Conservation (phyloP, 768 basidiomycete genomes). For the Neoboletus magnificus region DNA sequence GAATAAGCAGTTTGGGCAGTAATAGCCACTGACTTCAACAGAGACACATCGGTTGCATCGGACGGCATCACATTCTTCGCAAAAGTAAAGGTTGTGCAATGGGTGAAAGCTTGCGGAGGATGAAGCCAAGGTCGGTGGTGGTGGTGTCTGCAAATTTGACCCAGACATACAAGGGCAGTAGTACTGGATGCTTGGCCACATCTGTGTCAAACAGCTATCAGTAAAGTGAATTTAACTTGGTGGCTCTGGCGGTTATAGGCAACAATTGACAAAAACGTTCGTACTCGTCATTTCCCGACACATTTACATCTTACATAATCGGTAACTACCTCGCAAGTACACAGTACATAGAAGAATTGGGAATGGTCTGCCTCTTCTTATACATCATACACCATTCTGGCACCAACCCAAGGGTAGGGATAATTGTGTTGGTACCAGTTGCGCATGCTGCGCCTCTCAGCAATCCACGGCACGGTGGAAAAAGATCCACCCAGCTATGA, state of each 20-base stretch:
- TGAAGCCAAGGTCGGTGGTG: conserved; percentile 72
- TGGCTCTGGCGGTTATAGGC: no score
- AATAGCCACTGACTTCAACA: conserved; percentile 94
- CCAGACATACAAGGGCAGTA: conserved; percentile 71
- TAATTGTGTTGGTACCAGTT: conserved; percentile 96
- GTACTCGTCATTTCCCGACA: background rate
- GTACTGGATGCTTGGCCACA: conserved; percentile 52
- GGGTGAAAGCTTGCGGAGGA: conserved; percentile 81
- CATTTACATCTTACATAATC: conserved; percentile 17
- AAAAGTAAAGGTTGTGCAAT: conserved; percentile 87
- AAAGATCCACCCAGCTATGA: conserved; percentile 85
- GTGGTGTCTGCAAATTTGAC: conserved; percentile 45
- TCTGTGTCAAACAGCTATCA: conserved; percentile 9
- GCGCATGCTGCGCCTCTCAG: conserved; percentile 68
- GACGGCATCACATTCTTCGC: conserved; percentile 97
- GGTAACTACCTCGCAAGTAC: no score
- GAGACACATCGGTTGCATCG: conserved; percentile 91
- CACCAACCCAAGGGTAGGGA: conserved; percentile 85
- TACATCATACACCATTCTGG: conserved; percentile 57
- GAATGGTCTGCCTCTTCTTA: conserved; percentile 1
- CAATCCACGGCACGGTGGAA: conserved; percentile 78
- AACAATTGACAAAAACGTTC: background rate
- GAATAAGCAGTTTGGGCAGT: conserved; percentile 97
- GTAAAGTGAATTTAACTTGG: background rate
- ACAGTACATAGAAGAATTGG: conserved; percentile 5